Percentiles rank a stretch among this genome's conserved stretches.
phyloP scores from a whole-genome alignment of 2,329 filamentous ascomycete species.

The Ceratocystis alfenasii region DNA sequence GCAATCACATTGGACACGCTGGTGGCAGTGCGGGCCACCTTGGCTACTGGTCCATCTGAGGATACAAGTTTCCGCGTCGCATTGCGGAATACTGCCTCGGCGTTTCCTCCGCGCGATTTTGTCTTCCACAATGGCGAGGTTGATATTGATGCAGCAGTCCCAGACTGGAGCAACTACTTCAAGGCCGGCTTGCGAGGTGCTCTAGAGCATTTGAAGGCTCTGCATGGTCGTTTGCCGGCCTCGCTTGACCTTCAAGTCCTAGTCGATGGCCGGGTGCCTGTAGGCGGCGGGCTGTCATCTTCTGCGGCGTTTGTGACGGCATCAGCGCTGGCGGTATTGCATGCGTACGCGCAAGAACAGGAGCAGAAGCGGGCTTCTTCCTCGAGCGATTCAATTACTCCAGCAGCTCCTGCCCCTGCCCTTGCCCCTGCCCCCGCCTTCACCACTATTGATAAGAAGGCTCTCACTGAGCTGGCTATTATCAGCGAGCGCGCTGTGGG shows the following conservation, averaged over 20 bases:
- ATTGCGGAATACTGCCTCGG: constrained; percentile 70
- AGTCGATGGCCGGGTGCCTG: constrained; percentile 83
- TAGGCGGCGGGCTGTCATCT: constrained; percentile 82
- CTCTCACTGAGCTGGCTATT: constrained; percentile 83
- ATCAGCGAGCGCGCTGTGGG: constrained; percentile 89
- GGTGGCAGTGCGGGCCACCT: constrained; percentile 58
- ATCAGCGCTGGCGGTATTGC: constrained; percentile 76
- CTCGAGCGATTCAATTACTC: too few species aligned
- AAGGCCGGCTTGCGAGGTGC: constrained; percentile 80
- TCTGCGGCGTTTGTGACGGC: constrained; percentile 90
- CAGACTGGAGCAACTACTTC: constrained; percentile 99
- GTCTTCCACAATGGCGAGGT: constrained; percentile 46
- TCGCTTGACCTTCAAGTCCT: constrained; percentile 68
- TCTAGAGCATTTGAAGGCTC: constrained; percentile 55
- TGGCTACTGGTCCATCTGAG: constrained; percentile 35
- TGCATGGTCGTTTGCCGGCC: constrained; percentile 45
- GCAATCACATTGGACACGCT: constrained; percentile 86
- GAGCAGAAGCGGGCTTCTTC: too few species aligned
- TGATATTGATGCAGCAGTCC: constrained; percentile 71
- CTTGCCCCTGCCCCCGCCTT: constrained; percentile 40
- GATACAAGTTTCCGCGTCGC: constrained; percentile 42
- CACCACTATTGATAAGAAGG: constrained; percentile 64
- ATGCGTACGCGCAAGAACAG: constrained; percentile 60
- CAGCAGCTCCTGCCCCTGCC: too few species aligned
- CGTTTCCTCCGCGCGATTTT: constrained; percentile 67